Evolutionary conservation across 73 alveolate species (phyloP), one percentile per base, ranked within the genome.

Genomic region (Loxodes magnus): DNA sequence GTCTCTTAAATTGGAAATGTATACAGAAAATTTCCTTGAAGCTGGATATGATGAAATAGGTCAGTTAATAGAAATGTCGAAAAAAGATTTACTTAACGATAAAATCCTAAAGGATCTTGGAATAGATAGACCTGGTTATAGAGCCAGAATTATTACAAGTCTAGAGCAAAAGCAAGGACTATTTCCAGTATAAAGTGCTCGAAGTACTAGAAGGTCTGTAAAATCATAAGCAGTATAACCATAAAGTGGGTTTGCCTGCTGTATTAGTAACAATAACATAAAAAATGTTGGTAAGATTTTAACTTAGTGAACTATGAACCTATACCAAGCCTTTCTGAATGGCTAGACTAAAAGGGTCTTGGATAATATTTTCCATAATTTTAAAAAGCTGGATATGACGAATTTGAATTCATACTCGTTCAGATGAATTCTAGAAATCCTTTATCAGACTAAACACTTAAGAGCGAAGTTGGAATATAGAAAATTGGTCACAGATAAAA

Each of bases 31-130:
- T 39, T 30, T 0, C 21, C 21, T 39, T 23, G 53, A n/a, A 30
- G 53, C 50, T 39, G 53, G 53, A 2, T 39, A 39, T 39, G 53
- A 39, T 39, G 53, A 39, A 17, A 15, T 39, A 39, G 33, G 53
- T 2, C 53, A 39, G 21, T 9, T 39, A 15, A 39, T 12, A 15
- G 37, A 10, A 9, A 15, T 39, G 53, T 10, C 53, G 33, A 17
- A 23, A 2, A 17, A 23, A 39, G 21, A 17, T 23, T 30, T 30
- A 1, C 14, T 39, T 1, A 39, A 23, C 9, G 53, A 39, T n/a
- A 2, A 10, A 10, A 15, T 19, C 9, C 21, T 39, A 39, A 30
- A 23, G 21, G 15, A 39, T 15, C 14, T 39, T 2, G 53, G 53
- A 10, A 39, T 39, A 9, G 0, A 0, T 10, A 39, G 21, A 39